Evolutionary conservation across 345 rosid species (phyloP), one percentile per base, ranked within the genome.

Genomic region (Clarkia xantiana): DNA sequence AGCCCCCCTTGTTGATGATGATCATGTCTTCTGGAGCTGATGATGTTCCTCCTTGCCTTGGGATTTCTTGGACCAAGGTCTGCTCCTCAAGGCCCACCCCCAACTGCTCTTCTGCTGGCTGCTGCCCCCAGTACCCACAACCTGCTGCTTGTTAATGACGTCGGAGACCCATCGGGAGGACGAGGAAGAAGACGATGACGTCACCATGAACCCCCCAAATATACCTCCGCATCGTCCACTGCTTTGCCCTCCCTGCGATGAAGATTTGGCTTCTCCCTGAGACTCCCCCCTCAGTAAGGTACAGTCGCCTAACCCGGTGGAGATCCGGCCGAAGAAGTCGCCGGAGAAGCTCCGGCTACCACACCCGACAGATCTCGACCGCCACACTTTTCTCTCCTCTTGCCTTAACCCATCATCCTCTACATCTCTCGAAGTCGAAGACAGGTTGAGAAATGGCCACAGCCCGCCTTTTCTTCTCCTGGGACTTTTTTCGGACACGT

Each of bases 311-410:
- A 91, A 82, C 46, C 98, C 98, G 23, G 88, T 91, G 7, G 98
- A 87, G 55, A 91, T 79, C 66, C 94, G 84, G 62, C 82, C 98
- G 15, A 91, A 87, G 65, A 91, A 87, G 49, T 91, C 98, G 10
- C 96, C 96, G 0, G 96, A 86, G 62, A 91, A 91, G 73, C 98
- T 87, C 67, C 95, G 61, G 81, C 94, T 86, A 20, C 98, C 98
- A 47, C 98, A 91, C 13, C 98, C 98, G 5, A 87, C 94, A 51
- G 98, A 91, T 76, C 98, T 84, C 63, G 98, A 91, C 73, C 98
- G 80, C 3, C 95, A 84, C 6, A 91, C 98, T 52, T 46, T 60
- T 46, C 56, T 52, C 53, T 49, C 38, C 42, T 41, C 17, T 18
- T 49, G 53, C 10, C 53, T 49, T 18, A 34, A 2, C 17, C 18